Evolutionary conservation across 306 rosid genomes (phyloP).

Genomic region (Lotus japonicus): DNA sequence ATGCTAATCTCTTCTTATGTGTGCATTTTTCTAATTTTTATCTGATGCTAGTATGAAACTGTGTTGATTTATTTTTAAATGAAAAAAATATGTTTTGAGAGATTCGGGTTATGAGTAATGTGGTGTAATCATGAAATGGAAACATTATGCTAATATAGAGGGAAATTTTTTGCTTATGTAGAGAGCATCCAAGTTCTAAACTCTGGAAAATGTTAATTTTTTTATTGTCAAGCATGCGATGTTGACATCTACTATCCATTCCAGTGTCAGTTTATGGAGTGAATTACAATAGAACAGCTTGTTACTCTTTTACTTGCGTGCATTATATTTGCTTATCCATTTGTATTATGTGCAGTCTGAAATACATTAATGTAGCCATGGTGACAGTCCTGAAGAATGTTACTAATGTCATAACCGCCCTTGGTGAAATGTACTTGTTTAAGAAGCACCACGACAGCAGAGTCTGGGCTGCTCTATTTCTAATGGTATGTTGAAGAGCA

Average conservation of each 20-base stretch:
- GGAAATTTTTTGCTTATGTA: background rate
- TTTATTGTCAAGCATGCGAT: background rate
- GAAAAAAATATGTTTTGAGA: no score
- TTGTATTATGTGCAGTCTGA: conserved; percentile 69
- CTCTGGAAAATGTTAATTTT: background rate
- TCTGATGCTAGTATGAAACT: no score
- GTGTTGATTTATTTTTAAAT: no score
- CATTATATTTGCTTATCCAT: conserved; percentile 8
- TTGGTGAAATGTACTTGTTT: conserved; percentile 94
- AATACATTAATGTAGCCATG: conserved; percentile 97
- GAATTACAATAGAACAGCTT: background rate
- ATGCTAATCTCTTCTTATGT: no score
- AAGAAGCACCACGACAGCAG: conserved; percentile 76
- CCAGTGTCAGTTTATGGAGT: conserved; percentile 1
- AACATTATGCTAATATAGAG: no score
- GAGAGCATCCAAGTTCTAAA: background rate
- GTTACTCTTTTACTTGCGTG: background rate
- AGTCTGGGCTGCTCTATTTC: conserved; percentile 93
- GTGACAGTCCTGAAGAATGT: conserved; percentile 97
- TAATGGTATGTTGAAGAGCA: conserved; percentile 62
- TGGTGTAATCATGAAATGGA: no score
- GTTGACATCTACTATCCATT: background rate
- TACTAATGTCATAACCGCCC: conserved; percentile 93
- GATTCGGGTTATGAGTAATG: no score
- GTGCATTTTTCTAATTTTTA: no score